A percentile compares a stretch with the other conserved stretches of the same genome.
Evolutionary conservation across 495 filamentous ascomycete species (phyloP).

Genomic region (Neurospora sp.): DNA sequence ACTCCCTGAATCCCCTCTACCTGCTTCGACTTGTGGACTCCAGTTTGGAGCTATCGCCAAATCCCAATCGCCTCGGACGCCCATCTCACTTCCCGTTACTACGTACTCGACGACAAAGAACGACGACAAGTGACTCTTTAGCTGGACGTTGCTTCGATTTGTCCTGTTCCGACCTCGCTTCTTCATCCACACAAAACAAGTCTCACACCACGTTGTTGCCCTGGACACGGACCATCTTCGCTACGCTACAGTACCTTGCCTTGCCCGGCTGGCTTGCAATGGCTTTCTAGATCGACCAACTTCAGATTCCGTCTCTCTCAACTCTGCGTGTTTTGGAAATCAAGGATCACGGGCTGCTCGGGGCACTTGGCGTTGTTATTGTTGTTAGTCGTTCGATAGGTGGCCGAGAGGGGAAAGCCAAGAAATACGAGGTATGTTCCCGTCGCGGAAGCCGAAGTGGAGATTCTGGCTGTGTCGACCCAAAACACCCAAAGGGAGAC

Average conservation of each 20-base stretch:
- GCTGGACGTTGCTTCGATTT: constrained; percentile 1
- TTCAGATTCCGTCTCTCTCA: not conserved
- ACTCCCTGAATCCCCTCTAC: not conserved
- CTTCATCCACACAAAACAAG: not conserved
- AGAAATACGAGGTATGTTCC: not conserved
- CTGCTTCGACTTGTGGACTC: not conserved
- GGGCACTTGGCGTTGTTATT: not conserved
- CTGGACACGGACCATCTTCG: not conserved
- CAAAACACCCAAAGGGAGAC: not conserved
- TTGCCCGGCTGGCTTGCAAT: not conserved
- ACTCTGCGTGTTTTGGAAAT: not conserved
- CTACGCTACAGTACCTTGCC: not conserved
- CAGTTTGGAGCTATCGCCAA: not conserved
- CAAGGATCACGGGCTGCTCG: not conserved
- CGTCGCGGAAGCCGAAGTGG: not conserved
- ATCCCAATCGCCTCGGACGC: not conserved
- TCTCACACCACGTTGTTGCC: not conserved
- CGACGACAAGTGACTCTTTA: constrained; percentile 2
- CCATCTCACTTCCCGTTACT: not conserved
- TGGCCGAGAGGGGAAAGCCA: not conserved
- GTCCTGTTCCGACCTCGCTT: not conserved
- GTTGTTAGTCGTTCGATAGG: not conserved
- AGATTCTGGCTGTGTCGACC: not conserved
- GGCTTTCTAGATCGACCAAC: not conserved
- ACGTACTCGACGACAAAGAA: not conserved